Percentiles rank a stretch among this genome's conserved stretches.
Conservation (phyloP, 2,329 filamentous ascomycete species). For the Penicillium expansum region DNA sequence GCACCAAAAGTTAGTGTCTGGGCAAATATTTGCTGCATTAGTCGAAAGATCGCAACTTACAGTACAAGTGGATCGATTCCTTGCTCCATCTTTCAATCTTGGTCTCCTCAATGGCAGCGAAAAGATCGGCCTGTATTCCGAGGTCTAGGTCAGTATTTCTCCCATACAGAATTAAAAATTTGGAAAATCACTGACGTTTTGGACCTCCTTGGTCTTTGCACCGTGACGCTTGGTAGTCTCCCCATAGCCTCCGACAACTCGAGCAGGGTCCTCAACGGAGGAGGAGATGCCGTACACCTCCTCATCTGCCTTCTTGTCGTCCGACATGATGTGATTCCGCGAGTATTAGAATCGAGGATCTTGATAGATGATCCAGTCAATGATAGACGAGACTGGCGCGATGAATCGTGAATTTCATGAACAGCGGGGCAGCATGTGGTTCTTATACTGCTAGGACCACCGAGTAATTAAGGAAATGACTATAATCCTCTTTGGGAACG, state of each 20-base stretch:
- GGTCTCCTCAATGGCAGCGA: constrained; percentile 48
- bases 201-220: constrained; percentile 43
- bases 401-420: constrained; percentile 5
- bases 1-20: neutral
- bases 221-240: constrained; percentile 27
- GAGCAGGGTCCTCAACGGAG: constrained; percentile 14
- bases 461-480: neutral
- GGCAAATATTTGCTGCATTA: constrained; percentile 12
- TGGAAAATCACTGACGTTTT: constrained; percentile 38
- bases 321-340: constrained; percentile 16
- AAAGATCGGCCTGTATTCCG: constrained; percentile 48
- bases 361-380: neutral
- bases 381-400: constrained; percentile 3
- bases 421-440: constrained; percentile 12
- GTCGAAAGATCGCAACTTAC: constrained; percentile 17
- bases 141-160: neutral
- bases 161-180: too few relatives aligned
- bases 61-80: constrained; percentile 31
- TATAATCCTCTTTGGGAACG: constrained; percentile 6
- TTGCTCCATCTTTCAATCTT: constrained; percentile 40
- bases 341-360: neutral
- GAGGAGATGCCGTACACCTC: constrained; percentile 23
- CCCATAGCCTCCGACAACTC: constrained; percentile 20
- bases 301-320: constrained; percentile 16
- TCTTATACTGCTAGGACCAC: constrained; percentile 18